Base-by-base conservation (phyloP, 1,139 yeast genomes). In the Blastobotrys buckinghamii region DNA sequence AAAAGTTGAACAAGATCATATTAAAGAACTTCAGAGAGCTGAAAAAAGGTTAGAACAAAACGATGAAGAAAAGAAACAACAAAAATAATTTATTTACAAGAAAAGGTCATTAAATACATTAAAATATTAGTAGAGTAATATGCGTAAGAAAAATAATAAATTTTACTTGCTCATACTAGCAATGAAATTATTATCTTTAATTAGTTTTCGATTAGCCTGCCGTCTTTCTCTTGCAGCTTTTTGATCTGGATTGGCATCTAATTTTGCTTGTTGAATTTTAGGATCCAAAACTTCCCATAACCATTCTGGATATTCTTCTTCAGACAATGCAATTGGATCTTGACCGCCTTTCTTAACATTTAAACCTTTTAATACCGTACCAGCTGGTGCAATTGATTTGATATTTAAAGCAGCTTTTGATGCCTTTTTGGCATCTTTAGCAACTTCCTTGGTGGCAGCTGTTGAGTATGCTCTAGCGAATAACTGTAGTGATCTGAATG, bases 271-370 rank as follows among this genome's bases (percentile, higher is more conserved):
- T 60, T 76, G 79, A 33, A 75, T 74, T 37, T 74, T 74, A 50
- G 77, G 73, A 63, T 89, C 95, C 42, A 89, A 76, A 53, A 87
- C 74, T n/a, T 76, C 79, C 98, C 98, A 92, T 51, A 92, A 76
- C 97, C 97, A 92, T 44, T 77, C 87, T 2, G 98, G 98, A 63
- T 92, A 92, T 60, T 90, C 96, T 37, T 74, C 72, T 63, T 92
- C 97, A 54, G 84, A 86, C 50, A 84, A 69, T 1, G 98, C 97
- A 6, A 88, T 82, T n/a, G 95, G 92, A 57, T 89, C 96, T 54
- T 82, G 80, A 20, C 94, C 95, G 35, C 76, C 74, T 64, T 89
- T 89, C 62, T 77, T 79, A 49, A 92, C 76, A 59, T 85, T 85
- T 61, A 90, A 71, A 22, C 74, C 73, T 60, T 86, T 86, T 56